Evolutionary conservation across 2,329 filamentous ascomycete genomes (phyloP).

Genomic region (Kalmusia sp.): DNA sequence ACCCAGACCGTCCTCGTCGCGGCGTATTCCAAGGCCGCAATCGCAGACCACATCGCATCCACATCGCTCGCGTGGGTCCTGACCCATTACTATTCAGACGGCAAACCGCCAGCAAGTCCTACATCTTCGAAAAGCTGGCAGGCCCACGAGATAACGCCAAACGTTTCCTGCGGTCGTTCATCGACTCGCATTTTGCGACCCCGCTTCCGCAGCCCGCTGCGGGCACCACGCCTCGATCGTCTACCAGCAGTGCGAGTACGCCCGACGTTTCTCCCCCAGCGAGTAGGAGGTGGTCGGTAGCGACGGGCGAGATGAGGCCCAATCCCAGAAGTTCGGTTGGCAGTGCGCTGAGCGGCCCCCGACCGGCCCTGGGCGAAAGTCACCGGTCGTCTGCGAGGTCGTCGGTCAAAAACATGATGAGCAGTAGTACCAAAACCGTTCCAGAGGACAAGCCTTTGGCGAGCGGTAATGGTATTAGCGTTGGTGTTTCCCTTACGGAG

Average conservation of each 20-base stretch:
- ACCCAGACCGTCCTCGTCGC: conserved; percentile 30
- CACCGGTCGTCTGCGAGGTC: conserved; percentile 46
- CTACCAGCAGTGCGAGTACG: conserved; percentile 37
- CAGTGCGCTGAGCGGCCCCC: conserved; percentile 39
- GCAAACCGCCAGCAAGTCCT: conserved; percentile 43
- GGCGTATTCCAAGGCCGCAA: conserved; percentile 58
- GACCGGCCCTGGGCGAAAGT: conserved; percentile 51
- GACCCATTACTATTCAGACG: conserved; percentile 44
- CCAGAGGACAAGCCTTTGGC: conserved; percentile 74
- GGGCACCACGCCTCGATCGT: conserved; percentile 30
- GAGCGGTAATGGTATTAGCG: conserved; percentile 75
- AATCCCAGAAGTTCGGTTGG: conserved; percentile 49
- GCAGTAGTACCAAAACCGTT: conserved; percentile 40
- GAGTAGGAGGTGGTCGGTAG: conserved; percentile 32
- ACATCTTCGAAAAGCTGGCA: conserved; percentile 57
- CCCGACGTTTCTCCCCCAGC: conserved; percentile 37
- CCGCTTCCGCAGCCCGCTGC: conserved; percentile 29
- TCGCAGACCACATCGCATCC: conserved; percentile 63
- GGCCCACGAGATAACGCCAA: conserved; percentile 57
- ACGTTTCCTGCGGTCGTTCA: conserved; percentile 57
- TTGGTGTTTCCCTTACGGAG: conserved; percentile 78
- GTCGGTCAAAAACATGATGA: conserved; percentile 40
- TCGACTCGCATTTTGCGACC: conserved; percentile 43
- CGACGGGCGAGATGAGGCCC: conserved; percentile 47
- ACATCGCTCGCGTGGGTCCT: conserved; percentile 59